These are phyloP conservation scores for Yamadazyma dendronema DNA, from an alignment of 1,139 yeast species.

Conservation along the genomic window DNA sequence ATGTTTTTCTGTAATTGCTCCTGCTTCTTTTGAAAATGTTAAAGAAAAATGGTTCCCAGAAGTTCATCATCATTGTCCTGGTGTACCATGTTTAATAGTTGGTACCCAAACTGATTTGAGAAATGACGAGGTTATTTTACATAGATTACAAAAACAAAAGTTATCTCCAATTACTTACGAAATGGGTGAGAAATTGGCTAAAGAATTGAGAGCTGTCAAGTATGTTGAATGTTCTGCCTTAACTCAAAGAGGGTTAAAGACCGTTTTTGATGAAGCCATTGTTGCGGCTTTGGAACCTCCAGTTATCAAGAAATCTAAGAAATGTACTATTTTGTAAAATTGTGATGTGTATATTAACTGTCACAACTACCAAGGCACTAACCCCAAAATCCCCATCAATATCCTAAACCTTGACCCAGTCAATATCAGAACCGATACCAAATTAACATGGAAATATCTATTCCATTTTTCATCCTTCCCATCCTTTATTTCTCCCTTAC, in stretches of 20 bases:
- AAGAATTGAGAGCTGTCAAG: constrained; percentile 90
- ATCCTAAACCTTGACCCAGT: neutral
- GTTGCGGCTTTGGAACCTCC: constrained; percentile 95
- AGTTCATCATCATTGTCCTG: constrained; percentile 97
- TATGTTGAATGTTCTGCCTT: constrained; percentile 98
- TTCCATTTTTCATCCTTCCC: neutral
- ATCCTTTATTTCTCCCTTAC: constrained; percentile 4
- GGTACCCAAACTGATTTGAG: constrained; percentile 96
- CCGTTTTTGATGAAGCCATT: constrained; percentile 95
- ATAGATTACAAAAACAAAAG: constrained; percentile 87
- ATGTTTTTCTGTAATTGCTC: constrained; percentile 92
- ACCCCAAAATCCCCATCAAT: neutral
- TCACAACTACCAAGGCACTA: too few species aligned
- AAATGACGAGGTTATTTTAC: constrained; percentile 86
- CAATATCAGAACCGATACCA: neutral
- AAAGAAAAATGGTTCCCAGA: constrained; percentile 99
- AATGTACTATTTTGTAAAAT: constrained; percentile 71
- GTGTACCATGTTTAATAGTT: constrained; percentile 92
- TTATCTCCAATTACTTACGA: constrained; percentile 83
- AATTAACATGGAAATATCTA: too few species aligned
- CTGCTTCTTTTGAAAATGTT: constrained; percentile 97
- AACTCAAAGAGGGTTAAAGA: constrained; percentile 92
- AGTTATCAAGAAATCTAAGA: constrained; percentile 76
- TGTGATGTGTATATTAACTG: neutral
- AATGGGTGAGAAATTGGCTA: constrained; percentile 89